Conservation (phyloP, 2,329 filamentous ascomycete genomes). For the Tolypocladium tundrense region DNA sequence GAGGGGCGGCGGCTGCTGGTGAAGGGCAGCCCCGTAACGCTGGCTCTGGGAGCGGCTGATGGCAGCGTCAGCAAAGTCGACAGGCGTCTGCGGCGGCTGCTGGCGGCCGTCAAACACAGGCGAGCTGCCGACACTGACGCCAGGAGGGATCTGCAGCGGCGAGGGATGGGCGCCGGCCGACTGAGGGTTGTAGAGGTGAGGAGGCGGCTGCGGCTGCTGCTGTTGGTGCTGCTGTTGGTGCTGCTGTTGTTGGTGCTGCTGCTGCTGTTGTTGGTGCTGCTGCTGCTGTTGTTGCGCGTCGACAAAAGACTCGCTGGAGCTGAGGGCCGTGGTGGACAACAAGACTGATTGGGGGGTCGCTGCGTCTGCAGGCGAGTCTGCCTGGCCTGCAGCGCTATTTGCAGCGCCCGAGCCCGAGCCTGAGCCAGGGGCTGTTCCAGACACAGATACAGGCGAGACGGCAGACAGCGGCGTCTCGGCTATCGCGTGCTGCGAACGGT, state of each 20-base stretch:
- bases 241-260: conserved; percentile 1
- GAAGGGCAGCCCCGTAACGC: conserved; percentile 27
- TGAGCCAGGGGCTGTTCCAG: neutral
- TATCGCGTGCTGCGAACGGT: conserved; percentile 46
- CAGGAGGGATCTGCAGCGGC: conserved; percentile 19
- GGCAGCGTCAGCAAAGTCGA: conserved; percentile 33
- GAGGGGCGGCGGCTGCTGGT: conserved; percentile 10
- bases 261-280: conserved; percentile 12
- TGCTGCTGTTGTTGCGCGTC: conserved; percentile 15
- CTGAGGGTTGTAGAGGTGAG: conserved; percentile 20
- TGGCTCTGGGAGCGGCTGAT: conserved; percentile 39
- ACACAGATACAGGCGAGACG: neutral
- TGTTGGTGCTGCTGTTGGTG: conserved; percentile 9
- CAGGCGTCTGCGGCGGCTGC: conserved; percentile 17
- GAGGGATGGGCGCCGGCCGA: conserved; percentile 17
- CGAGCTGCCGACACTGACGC: conserved; percentile 12
- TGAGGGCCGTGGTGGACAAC: conserved; percentile 32
- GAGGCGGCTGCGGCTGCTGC: conserved; percentile 18
- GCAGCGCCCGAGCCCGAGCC: neutral
- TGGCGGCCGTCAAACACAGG: conserved; percentile 23
- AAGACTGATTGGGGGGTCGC: conserved; percentile 33
- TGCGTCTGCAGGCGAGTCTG: conserved; percentile 18
- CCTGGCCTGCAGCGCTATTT: conserved; percentile 9
- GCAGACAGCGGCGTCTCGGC: conserved; percentile 28
- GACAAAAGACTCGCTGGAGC: conserved; percentile 38